phyloP scores from a whole-genome alignment of 2,329 filamentous ascomycete genomes.

The Juglanconis sp. region DNA sequence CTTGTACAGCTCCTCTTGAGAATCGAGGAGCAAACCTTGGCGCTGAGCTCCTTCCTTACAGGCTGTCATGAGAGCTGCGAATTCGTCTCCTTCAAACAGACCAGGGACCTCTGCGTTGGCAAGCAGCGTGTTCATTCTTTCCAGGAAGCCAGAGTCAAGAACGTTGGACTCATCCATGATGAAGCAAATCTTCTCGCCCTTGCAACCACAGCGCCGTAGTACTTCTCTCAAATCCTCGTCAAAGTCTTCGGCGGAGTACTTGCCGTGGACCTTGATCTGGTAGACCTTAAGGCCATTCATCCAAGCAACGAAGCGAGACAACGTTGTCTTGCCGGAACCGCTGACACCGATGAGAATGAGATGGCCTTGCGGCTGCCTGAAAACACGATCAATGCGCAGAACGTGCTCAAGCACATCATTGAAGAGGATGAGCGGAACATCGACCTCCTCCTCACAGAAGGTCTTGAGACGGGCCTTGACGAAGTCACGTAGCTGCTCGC shows the following conservation, averaged over 20 bases:
- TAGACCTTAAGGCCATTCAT: constrained; percentile 99
- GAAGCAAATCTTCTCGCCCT: constrained; percentile 99
- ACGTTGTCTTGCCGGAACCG: constrained; percentile 95
- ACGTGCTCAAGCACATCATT: constrained; percentile 99
- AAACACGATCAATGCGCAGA: constrained; percentile 95
- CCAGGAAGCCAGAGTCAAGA: constrained; percentile 94
- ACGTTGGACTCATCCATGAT: constrained; percentile 99
- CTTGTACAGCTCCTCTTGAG: constrained; percentile 98
- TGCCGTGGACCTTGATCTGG: constrained; percentile 99
- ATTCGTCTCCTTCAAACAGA: constrained; percentile 98
- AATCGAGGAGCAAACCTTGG: constrained; percentile 91
- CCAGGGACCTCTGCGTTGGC: constrained; percentile 99
- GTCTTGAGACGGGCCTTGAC: constrained; percentile 96
- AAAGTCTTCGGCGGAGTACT: constrained; percentile 97
- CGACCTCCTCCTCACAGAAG: constrained; percentile 99
- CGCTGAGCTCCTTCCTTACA: constrained; percentile 98
- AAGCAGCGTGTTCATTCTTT: constrained; percentile 97
- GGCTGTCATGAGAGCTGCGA: constrained; percentile 96
- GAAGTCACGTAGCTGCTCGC: constrained; percentile 92
- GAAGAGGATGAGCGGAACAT: constrained; percentile 97
- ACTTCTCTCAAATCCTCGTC: constrained; percentile 96
- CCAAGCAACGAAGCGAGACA: constrained; percentile 98
- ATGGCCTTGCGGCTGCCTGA: constrained; percentile 96
- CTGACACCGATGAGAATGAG: constrained; percentile 98
- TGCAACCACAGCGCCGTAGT: constrained; percentile 88